Base-by-base conservation (phyloP, 345 rosid genomes). In the Abelmoschus esculentus region DNA sequence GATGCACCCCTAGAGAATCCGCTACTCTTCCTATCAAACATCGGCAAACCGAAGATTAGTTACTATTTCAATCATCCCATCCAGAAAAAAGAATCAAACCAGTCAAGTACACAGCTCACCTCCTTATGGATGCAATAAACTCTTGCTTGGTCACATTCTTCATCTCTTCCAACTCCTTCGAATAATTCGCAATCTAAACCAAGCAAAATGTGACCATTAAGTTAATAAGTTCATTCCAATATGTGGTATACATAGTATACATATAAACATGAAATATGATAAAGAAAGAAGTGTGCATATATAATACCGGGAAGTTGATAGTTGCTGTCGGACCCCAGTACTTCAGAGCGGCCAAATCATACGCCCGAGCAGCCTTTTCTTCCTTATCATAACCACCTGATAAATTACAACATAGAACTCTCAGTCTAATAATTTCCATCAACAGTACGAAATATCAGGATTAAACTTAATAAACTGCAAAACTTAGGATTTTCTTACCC, bases 331-430 rank as follows among this genome's bases (percentile, higher is more conserved):
- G 83, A 67, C 96, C 96, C 99, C 99, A 95, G 79, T 95, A 93
- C 44, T 93, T 93, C 22, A 91, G 77, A 74, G 98, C 97, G 17
- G 98, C 98, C 79, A 93, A 80, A 77, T 95, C 97, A 60, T 95
- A 95, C 62, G 99, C 92, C 70, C 93, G 82, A 32, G 99, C 97
- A 28, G 99, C 99, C 83, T 91, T 95, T 31, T 91, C 99, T 82
- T 95, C 98, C 77, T 90, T 95, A 69, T 95, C 99, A 85, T 95
- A 95, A 61, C 99, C 99, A 74, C 99, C 99, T 55, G 91, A 81
- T 42, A 81, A 42, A 42, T 42, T 91, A 93, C 19, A 93, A 97
- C 89, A 90, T 75, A 74, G 6, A 53, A 53, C 15, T 49, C 2
- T 14, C n/a, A 15, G 6, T 49, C 17, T 15, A n/a, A 49, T 4